Base-by-base conservation (phyloP, 139 green algal genomes). In the Picochlorum sp. region DNA sequence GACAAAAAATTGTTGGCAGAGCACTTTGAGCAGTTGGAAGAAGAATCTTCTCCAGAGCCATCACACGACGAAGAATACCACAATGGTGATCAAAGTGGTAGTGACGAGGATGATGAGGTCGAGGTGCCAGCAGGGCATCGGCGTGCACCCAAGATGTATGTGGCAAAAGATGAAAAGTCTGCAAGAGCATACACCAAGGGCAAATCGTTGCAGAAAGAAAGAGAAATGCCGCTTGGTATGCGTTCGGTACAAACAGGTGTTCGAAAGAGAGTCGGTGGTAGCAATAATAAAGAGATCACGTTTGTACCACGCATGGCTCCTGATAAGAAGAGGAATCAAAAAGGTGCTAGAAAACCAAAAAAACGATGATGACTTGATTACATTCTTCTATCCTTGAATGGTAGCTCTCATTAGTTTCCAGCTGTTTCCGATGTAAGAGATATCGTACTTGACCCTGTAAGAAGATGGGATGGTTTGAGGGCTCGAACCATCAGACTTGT, bases 131-230 rank as follows among this genome's bases (percentile, higher is more conserved):
- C 21, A 49, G 44, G 5, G 49, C 14, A 56, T 50, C 21, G 23
- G 37, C 16, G 16, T 46, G 28, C 69, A 50, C 84, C 80, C 1
- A 62, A 71, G 14, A 92, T 94, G 87, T 91, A 81, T 71, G 87
- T 71, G 4, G 85, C 84, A 0, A 77, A 75, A 47, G 84, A 92
- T 38, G 72, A 77, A 2, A 72, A 68, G 8, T 74, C 87, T 14
- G 76, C 82, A 14, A 65, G 73, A 16, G 85, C 86, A 7, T 94
- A 90, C 73, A 65, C 68, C 47, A 60, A 73, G 16, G 44, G 74
- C 3, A 74, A 82, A 67, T 85, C 76, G 0, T 45, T 83, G 23
- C 66, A 68, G 20, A 69, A 28, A 18, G 32, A 74, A 68, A 54
- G 75, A 71, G 73, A 76, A 18, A 50, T 73, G 73, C 82, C 86